phyloP scores from a whole-genome alignment of 495 filamentous ascomycete genomes.

The Viridothelium virens region DNA sequence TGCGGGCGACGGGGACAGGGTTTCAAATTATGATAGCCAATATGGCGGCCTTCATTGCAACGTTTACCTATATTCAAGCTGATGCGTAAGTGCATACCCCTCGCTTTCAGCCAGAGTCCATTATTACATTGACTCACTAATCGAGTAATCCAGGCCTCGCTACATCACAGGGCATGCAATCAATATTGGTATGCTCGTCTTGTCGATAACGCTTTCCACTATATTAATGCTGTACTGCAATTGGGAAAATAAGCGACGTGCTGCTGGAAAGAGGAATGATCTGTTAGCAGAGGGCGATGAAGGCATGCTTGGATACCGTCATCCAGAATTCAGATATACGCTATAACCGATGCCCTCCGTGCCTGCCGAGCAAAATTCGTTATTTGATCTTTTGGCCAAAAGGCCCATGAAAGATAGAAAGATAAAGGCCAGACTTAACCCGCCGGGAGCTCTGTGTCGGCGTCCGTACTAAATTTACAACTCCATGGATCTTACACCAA shows the following conservation, averaged over 20 bases:
- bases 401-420: too few species aligned
- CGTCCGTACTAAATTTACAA: too few species aligned
- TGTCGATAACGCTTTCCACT: conserved; percentile 35
- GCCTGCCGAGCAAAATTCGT: too few species aligned
- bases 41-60: conserved; percentile 46
- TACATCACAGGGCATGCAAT: conserved; percentile 43
- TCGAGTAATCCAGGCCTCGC: conserved; percentile 29
- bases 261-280: conserved; percentile 38
- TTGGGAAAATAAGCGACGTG: conserved; percentile 44
- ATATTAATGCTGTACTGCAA: conserved; percentile 37
- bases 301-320: conserved; percentile 37
- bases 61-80: conserved; percentile 42
- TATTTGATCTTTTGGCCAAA: too few species aligned
- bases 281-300: conserved; percentile 34
- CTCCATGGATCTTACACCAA: too few species aligned
- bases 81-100: conserved; percentile 37
- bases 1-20: conserved; percentile 42
- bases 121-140: not conserved
- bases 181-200: conserved; percentile 38
- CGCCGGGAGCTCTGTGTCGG: too few species aligned
- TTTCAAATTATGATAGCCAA: conserved; percentile 43
- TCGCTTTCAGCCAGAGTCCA: not conserved
- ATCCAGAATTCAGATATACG: conserved; percentile 44
- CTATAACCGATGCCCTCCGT: conserved; percentile 23
- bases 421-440: too few species aligned